Base-by-base conservation (phyloP, 2,329 filamentous ascomycete genomes). In the Periconia macrospinosa region DNA sequence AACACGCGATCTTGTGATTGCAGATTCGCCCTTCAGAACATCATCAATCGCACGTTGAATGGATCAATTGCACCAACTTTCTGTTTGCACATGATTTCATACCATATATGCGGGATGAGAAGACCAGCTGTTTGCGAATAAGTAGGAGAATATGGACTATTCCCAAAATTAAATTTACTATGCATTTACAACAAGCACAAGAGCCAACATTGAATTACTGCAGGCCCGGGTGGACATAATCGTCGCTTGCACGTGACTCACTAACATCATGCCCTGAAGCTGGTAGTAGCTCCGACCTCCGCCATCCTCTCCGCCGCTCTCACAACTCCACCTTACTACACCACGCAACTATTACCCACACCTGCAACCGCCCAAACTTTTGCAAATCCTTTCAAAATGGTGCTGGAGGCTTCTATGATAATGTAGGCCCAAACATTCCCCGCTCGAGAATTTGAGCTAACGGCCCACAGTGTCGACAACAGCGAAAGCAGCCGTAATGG, bases 331-430 rank as follows among this genome's bases (percentile, higher is more conserved):
- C 55, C 56, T 50, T 47, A 40, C 33, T 17, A n/a, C 17, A 13
- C 14, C 43, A 45, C 37, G 18, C 35, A 41, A 14, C 42, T 30
- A 18, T 33, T 41, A 30, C 35, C 42, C 42, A 44, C 14, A 44
- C 14, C 14, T 14, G 2, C 43, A 15, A n/a, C 43, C 35, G 27
- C 17, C n/a, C 6, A 17, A 55, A 57, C 58, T 53, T 43, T 58
- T 6, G 10, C 18, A 27, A 11, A n/a, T n/a, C 41, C 53, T 56
- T 78, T 76, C 86, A 92, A 83, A 72, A 99, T 99, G 94, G 90
- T 88, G 79, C 88, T 99, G 78, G 94, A 99, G 87, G 95, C 94
- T 80, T 95, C 96, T 60, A 97, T 99, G 92, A 91, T 99, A 77
- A 88, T 97, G 83, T 81, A 72, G 52, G 49, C 42, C 5, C 19